Percentiles rank a stretch among this genome's conserved stretches.
phyloP scores from a whole-genome alignment of 2,329 filamentous ascomycete genomes.

The Neurospora crassa region DNA sequence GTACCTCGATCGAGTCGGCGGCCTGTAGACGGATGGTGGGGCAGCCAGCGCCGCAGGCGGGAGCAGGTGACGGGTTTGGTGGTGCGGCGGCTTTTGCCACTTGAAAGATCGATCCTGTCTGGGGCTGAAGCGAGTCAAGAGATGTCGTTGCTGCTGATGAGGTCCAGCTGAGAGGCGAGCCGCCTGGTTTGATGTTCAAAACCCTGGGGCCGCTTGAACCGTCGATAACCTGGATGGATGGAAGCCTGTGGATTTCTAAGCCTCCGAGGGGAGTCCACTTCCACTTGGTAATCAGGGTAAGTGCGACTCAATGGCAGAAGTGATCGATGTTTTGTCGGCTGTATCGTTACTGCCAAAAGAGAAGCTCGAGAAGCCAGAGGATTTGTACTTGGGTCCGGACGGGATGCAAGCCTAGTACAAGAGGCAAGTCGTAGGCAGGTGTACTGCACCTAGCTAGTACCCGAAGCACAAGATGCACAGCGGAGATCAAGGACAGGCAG shows the following conservation, averaged over 20 bases:
- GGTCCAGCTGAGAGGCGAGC: not conserved
- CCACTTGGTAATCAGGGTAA: not conserved
- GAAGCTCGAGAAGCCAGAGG: not conserved
- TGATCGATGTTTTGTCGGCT: not conserved
- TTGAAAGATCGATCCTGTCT: not conserved
- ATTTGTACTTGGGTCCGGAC: not conserved
- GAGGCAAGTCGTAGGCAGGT: not conserved
- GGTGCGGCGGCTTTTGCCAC: slow-evolving; percentile 11
- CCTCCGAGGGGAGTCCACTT: not conserved
- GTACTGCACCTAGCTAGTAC: not conserved
- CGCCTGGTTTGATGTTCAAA: not conserved
- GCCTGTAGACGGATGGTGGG: slow-evolving; percentile 7
- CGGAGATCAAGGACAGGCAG: not conserved
- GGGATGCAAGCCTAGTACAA: not conserved
- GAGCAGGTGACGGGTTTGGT: slow-evolving; percentile 12
- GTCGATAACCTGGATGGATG: not conserved
- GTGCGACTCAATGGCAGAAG: not conserved
- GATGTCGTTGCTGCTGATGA: slow-evolving; percentile 2
- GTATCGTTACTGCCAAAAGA: not conserved
- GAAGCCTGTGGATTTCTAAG: not conserved
- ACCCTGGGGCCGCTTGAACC: not conserved
- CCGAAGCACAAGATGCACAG: not conserved
- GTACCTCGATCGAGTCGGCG: slow-evolving; percentile 6
- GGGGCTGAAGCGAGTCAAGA: slow-evolving; percentile 8
- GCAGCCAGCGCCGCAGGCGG: slow-evolving; percentile 2